phyloP scores from a whole-genome alignment of 768 basidiomycete genomes.

The Boletales sp. region DNA sequence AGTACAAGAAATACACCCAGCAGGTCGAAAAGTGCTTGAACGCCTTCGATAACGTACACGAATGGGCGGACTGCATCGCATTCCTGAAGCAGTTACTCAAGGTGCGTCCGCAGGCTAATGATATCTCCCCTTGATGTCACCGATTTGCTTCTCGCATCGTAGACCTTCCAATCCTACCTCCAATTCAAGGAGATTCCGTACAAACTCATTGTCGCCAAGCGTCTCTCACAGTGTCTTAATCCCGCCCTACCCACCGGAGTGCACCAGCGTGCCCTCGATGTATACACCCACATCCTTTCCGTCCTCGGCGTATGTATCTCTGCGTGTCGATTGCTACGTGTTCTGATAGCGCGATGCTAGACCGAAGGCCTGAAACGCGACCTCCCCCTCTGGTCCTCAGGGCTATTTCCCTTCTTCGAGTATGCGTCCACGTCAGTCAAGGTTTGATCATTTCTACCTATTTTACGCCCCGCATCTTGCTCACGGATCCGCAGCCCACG shows the following conservation, averaged over 20 bases:
- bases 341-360: constrained; percentile 38
- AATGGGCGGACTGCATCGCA: constrained; percentile 99
- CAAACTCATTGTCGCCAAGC: constrained; percentile 91
- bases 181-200: constrained; percentile 96
- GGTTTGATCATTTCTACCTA: constrained; percentile 40
- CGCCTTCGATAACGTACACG: constrained; percentile 93
- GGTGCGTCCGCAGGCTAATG: constrained; percentile 38
- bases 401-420: constrained; percentile 97
- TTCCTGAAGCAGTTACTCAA: constrained; percentile 93
- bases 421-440: constrained; percentile 99
- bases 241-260: constrained; percentile 97
- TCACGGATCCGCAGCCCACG: constrained; percentile 53
- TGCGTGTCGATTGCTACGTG: not conserved
- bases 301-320: constrained; percentile 75
- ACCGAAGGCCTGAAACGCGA: constrained; percentile 84
- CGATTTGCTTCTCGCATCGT: constrained; percentile 1
- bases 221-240: constrained; percentile 93
- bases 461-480: not conserved
- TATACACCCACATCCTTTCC: constrained; percentile 86
- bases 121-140: not conserved
- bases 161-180: constrained; percentile 92
- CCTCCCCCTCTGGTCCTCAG: constrained; percentile 90
- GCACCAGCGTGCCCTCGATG: constrained; percentile 93
- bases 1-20: constrained; percentile 89
- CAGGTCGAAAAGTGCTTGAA: constrained; percentile 92